Conservation (phyloP, 1,284 basidiomycete genomes). For the Naganishia cerealis region DNA sequence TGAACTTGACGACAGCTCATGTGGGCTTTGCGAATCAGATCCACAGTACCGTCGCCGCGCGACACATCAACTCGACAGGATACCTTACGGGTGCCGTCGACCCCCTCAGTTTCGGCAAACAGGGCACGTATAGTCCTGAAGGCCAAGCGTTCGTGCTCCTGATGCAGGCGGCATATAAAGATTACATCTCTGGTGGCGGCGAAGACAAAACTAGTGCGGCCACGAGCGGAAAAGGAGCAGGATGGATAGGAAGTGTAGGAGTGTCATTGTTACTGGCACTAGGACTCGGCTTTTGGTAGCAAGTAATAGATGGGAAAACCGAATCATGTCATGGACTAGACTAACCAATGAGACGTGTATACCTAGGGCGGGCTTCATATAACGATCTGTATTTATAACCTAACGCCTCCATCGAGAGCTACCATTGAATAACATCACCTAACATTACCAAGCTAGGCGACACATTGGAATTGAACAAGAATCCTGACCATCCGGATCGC, state of each 20-base stretch:
- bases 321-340: no score
- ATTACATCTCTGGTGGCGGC: slow-evolving; percentile 64
- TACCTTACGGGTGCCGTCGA: slow-evolving; percentile 72
- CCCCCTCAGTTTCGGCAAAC: slow-evolving; percentile 60
- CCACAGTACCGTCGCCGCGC: slow-evolving; percentile 43
- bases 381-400: not conserved
- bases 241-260: slow-evolving; percentile 6
- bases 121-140: slow-evolving; percentile 62
- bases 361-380: not conserved
- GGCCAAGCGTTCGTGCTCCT: slow-evolving; percentile 70
- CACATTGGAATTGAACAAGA: slow-evolving; percentile 42
- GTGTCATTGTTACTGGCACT: slow-evolving; percentile 6
- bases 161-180: slow-evolving; percentile 69
- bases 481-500: slow-evolving; percentile 35
- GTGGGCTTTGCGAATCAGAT: slow-evolving; percentile 43
- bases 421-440: no score
- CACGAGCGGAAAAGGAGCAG: not conserved
- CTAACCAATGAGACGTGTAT: not conserved
- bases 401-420: no score
- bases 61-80: slow-evolving; percentile 55
- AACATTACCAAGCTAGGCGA: slow-evolving; percentile 42
- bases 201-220: slow-evolving; percentile 53
- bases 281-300: slow-evolving; percentile 6
- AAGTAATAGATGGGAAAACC: no score
- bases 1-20: slow-evolving; percentile 48